Evolutionary conservation across 2,329 filamentous ascomycete genomes (phyloP), one percentile per base, ranked within the genome.

Genomic region (Aspergillus neotritici): DNA sequence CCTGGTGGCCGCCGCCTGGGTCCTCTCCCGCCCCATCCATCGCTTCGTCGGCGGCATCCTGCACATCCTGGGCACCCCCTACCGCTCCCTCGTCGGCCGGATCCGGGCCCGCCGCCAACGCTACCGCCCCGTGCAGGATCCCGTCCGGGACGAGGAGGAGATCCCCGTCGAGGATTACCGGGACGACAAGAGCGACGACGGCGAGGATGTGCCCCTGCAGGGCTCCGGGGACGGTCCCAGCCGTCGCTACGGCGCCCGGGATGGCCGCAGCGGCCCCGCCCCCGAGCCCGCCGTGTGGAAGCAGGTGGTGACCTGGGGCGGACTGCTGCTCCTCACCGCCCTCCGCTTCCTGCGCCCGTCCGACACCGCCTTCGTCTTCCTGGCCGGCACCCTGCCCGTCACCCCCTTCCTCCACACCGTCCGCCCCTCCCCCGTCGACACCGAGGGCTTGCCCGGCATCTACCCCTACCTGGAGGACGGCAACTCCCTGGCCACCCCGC

Each of bases 261-360:
- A 25, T 25, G 21, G 21, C 21, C 21, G 7, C 21, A 25, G 21
- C 21, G 21, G 21, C 21, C 21, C 21, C 21, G 21, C 21, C 21
- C 7, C 21, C 6, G 21, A 25, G 21, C 21, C 21, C 7, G 21
- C 21, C n/a, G 28, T 36, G 1, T 10, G 39, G 12, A 52, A 52
- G 25, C 54, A 54, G 6, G 37, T 55, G 1, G 37, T 50, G 8
- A 42, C 59, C 15, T 47, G 63, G 35, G 31, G 58, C 5, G 48
- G 54, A 1, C 50, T 54, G 5, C 16, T 53, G 13, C 43, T 54
- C 9, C 46, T 64, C 8, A 37, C 56, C 7, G 39, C 57, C 21
- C 49, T 63, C 3, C 61, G 60, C 10, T 39, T 52, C 15, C 17
- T 57, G 17, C 61, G 62, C 3, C 62, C 62, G 1, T 48, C 48